phyloP scores from a whole-genome alignment of 164 flowering plant genomes.

The Piper betle region DNA sequence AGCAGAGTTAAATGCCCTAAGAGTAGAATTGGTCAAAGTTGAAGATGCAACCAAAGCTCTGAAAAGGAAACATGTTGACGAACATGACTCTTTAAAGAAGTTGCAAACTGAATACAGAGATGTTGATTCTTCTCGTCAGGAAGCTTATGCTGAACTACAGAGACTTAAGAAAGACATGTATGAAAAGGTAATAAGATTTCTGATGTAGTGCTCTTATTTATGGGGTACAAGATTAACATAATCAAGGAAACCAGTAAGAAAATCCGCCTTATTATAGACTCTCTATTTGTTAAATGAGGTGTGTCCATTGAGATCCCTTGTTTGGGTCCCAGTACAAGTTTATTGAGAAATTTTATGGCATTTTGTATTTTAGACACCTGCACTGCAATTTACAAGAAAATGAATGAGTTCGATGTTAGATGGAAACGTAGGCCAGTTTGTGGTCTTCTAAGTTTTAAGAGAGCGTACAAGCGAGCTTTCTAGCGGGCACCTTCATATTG shows the following conservation, averaged over 20 bases:
- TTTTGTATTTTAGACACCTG: too few species aligned
- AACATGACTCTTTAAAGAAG: conserved; percentile 20
- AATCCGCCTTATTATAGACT: too few species aligned
- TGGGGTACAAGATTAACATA: neutral
- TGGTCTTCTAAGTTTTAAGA: too few species aligned
- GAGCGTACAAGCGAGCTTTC: too few species aligned
- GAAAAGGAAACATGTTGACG: conserved; percentile 27
- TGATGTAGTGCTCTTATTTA: neutral
- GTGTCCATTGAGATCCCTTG: too few species aligned
- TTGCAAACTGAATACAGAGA: conserved; percentile 32
- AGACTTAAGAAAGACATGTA: conserved; percentile 36
- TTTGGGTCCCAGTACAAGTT: too few species aligned
- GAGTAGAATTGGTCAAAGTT: conserved; percentile 26
- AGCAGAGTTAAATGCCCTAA: conserved; percentile 41
- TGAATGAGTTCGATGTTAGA: too few species aligned
- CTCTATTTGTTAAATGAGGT: too few species aligned
- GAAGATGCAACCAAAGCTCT: conserved; percentile 38
- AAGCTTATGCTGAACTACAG: conserved; percentile 39
- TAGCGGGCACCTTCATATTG: too few species aligned
- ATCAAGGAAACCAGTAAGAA: neutral
- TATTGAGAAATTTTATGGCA: too few species aligned
- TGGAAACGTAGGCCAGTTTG: too few species aligned
- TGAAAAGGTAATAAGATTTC: conserved; percentile 34
- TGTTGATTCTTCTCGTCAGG: conserved; percentile 63
- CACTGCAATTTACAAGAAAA: too few species aligned